Conservation (phyloP, 768 basidiomycete species). For the Mycena maculata region DNA sequence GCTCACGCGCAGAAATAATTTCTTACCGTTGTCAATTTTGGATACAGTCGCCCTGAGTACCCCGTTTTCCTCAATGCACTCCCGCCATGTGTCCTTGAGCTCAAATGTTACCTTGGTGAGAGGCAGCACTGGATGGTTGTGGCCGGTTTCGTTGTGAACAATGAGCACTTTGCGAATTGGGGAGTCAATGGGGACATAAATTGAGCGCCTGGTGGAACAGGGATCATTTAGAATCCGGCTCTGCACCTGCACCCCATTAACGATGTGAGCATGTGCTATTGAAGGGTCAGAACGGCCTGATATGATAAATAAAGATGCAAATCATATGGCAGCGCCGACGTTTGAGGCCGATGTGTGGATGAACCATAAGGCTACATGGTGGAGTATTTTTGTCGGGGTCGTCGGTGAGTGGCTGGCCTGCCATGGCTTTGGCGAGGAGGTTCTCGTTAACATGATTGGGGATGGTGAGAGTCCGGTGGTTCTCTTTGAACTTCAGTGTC, state of each 20-base stretch:
- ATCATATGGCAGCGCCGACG: background rate
- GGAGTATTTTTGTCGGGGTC: background rate
- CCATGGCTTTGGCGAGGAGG: no score
- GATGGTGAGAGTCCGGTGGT: no score
- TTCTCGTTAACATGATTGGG: no score
- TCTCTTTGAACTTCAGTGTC: no score
- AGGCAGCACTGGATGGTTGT: constrained; percentile 26
- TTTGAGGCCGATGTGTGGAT: background rate
- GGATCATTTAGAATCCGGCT: background rate
- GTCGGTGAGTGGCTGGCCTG: background rate
- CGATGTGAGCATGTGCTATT: constrained; percentile 19
- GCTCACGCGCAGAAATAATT: background rate
- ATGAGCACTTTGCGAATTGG: constrained; percentile 11
- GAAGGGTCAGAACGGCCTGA: no score
- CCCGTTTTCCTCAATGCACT: background rate
- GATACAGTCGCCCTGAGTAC: constrained; percentile 24
- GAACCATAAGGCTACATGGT: background rate
- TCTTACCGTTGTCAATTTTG: constrained; percentile 35
- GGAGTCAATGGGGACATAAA: constrained; percentile 6
- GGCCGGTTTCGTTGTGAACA: background rate
- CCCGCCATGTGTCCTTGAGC: background rate
- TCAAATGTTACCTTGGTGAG: background rate
- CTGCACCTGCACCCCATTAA: background rate
- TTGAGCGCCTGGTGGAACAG: background rate
- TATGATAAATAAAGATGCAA: no score